Evolutionary conservation across 148 eudicot species (phyloP), one percentile per base, ranked within the genome.

Genomic region (Oxyria digyna): DNA sequence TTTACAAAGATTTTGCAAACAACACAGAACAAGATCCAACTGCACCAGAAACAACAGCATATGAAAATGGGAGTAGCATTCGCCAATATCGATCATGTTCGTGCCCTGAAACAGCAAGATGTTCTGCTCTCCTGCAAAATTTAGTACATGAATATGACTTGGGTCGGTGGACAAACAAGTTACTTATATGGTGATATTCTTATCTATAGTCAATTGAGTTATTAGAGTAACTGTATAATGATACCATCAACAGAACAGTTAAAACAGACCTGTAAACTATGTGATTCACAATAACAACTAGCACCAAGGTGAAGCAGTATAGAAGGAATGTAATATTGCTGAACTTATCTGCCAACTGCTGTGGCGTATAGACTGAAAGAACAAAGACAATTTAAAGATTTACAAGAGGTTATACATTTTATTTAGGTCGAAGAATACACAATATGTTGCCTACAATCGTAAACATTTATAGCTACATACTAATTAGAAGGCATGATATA

Each of bases 1-100:
- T 74, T 73, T 84, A 93, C 98, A 93, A 83, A 73, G 98, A 93
- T 75, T 93, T 93, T 62, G 97, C 98, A 69, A 93, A 93, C 77
- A 93, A 76, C 27, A 93, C 97, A 67, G 98, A 90, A 68, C 98
- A 93, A 63, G 98, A 93, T 75, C 98, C 98, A 4, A 93, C 84
- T 29, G 98, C 98, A 67, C 90, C 97, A 59, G 98, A 90, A 75
- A 90, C 98, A 76, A 90, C 66, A 26, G 98, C 98, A 79, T 86
- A 90, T 6, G 98, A 89, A 78, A 87, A 86, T 17, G 98, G 98
- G 78, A 87, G 90, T 79, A 93, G 73, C 88, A 93, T 81, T 31
- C 82, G 76, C 98, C 97, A 90, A 70, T 86, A 85, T 32, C 85
- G 72, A 77, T 81, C 82, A 42, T 83, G 70, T 24, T 89, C 90